Evolutionary conservation across 1,139 yeast genomes (phyloP).

Genomic region (Yamadazyma atmosphaerica): DNA sequence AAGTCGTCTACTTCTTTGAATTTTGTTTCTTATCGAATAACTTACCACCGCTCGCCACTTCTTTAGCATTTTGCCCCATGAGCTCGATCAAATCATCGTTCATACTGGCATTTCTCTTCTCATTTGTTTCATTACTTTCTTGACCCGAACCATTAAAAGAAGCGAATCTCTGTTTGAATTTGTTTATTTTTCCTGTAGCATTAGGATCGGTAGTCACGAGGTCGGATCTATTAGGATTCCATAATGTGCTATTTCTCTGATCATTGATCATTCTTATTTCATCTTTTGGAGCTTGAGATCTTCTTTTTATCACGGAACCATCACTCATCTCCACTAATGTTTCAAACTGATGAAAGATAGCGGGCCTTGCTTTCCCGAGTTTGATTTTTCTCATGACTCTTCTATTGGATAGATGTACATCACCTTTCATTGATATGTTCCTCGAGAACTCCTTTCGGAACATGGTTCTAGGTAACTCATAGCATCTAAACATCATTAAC

Average conservation of each 20-base stretch:
- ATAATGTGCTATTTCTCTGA: constrained; percentile 78
- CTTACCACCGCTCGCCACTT: constrained; percentile 65
- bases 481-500: constrained; percentile 6
- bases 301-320: constrained; percentile 82
- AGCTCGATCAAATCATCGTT: constrained; percentile 58
- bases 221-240: constrained; percentile 88
- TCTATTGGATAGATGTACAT: constrained; percentile 46
- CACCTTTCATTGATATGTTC: constrained; percentile 31
- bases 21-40: constrained; percentile 52
- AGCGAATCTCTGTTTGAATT: constrained; percentile 76
- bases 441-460: constrained; percentile 19
- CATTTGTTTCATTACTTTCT: constrained; percentile 11
- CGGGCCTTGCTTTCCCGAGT: constrained; percentile 86
- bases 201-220: constrained; percentile 72
- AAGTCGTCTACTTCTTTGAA: constrained; percentile 24
- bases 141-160: constrained; percentile 36
- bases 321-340: constrained; percentile 86
- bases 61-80: constrained; percentile 61
- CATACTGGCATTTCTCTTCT: constrained; percentile 16
- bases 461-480: not conserved
- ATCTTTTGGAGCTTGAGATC: constrained; percentile 85
- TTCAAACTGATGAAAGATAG: constrained; percentile 87
- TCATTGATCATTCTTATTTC: constrained; percentile 86
- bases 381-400: constrained; percentile 57
- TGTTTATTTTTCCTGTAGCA: constrained; percentile 82